phyloP scores from a whole-genome alignment of 495 filamentous ascomycete genomes.

The Penicillium salamii region DNA sequence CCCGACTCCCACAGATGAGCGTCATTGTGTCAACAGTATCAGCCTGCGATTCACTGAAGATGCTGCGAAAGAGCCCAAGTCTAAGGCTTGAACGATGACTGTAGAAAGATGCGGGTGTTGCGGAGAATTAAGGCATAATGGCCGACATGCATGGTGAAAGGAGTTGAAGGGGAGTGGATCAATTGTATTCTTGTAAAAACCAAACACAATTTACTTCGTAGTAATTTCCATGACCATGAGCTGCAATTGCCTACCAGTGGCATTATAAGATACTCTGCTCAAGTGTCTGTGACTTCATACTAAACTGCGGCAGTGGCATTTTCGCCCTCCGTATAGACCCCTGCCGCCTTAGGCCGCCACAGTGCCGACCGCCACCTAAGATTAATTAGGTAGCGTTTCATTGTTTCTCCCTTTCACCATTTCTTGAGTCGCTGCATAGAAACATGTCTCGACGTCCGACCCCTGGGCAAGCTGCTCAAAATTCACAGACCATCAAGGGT shows the following conservation, averaged over 20 bases:
- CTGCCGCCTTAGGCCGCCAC: constrained; percentile 23
- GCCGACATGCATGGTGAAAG: constrained; percentile 4
- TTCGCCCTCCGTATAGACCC: constrained; percentile 12
- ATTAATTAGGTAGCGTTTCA: constrained; percentile 12
- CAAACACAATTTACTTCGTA: too few species aligned
- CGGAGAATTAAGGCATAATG: constrained; percentile 7
- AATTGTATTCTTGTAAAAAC: background rate
- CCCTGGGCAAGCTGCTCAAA: constrained; percentile 82
- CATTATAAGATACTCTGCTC: too few species aligned
- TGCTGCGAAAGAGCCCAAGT: constrained; percentile 36
- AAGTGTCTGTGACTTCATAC: background rate
- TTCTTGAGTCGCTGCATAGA: constrained; percentile 11
- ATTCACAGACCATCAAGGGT: constrained; percentile 85
- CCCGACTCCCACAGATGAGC: constrained; percentile 86
- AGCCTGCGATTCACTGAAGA: constrained; percentile 80
- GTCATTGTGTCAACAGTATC: constrained; percentile 95
- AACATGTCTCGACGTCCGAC: constrained; percentile 82
- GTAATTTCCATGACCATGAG: too few species aligned
- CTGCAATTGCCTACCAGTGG: too few species aligned
- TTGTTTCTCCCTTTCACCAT: constrained; percentile 19
- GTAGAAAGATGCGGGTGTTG: constrained; percentile 8
- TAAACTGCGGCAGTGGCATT: constrained; percentile 23
- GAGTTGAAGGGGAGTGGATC: constrained; percentile 3
- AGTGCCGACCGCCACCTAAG: constrained; percentile 23
- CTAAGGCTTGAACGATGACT: constrained; percentile 19